Conservation (phyloP, 257 asterid genomes). For the Jasminum sambac region DNA sequence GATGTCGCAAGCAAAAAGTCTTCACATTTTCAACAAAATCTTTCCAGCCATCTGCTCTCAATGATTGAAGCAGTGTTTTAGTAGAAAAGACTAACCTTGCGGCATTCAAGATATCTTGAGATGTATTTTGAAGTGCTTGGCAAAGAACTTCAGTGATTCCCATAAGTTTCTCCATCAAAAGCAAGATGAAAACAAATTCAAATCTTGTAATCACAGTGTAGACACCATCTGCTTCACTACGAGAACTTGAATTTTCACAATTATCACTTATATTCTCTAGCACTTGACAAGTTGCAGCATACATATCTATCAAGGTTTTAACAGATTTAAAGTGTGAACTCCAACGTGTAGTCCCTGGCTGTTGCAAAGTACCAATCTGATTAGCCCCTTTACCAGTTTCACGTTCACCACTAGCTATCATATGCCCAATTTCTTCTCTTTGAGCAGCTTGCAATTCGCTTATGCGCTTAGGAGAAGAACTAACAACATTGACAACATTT, state of each 20-base stretch:
- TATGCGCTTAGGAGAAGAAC: too few relatives aligned
- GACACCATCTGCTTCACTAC: neutral
- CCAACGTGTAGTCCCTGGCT: neutral
- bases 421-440: too few relatives aligned
- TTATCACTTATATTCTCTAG: neutral
- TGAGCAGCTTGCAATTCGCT: too few relatives aligned
- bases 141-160: neutral
- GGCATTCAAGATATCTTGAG: neutral
- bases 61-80: neutral
- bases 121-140: neutral
- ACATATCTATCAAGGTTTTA: neutral
- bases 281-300: neutral
- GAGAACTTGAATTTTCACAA: neutral
- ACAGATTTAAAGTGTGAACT: neutral
- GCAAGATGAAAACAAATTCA: neutral
- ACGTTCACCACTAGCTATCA: neutral
- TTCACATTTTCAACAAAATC: neutral
- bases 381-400: neutral
- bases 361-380: neutral
- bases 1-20: neutral
- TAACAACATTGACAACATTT: too few relatives aligned
- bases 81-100: neutral
- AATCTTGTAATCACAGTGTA: neutral
- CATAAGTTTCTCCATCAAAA: neutral
- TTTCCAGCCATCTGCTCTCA: neutral